Evolutionary conservation across 139 green algal genomes (phyloP).

Genomic region (Chlorella sp.): DNA sequence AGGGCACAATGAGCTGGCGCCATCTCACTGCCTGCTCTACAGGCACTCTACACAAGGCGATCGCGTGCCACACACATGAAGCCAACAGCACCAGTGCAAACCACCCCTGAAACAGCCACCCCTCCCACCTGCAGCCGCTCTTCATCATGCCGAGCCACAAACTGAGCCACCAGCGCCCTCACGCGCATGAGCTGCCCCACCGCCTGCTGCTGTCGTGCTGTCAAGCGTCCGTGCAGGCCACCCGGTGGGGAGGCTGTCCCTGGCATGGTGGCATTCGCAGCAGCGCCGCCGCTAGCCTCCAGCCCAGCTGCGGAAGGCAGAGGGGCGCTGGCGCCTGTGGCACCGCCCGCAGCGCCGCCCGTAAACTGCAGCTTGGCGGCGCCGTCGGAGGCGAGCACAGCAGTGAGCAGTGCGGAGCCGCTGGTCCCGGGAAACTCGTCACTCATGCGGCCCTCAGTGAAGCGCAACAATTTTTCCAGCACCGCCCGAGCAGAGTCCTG

Average conservation of each 20-base stretch:
- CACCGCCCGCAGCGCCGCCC: not conserved
- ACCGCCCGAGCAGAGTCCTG: constrained; percentile 14
- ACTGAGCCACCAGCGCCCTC: constrained; percentile 40
- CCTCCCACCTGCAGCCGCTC: constrained; percentile 42
- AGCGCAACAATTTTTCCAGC: constrained; percentile 27
- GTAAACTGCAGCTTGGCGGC: constrained; percentile 16
- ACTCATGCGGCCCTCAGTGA: not conserved
- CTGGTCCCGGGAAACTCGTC: constrained; percentile 13
- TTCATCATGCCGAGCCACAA: constrained; percentile 54
- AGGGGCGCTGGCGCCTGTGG: not conserved
- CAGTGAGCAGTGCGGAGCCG: not conserved
- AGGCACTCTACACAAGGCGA: no score
- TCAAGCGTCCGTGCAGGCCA: not conserved
- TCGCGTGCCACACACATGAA: no score
- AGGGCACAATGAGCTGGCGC: not conserved
- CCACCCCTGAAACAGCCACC: not conserved
- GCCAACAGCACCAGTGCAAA: no score
- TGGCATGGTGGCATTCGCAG: not conserved
- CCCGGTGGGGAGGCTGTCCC: not conserved
- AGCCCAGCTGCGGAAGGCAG: not conserved
- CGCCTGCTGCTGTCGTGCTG: constrained; percentile 26
- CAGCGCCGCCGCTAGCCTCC: not conserved
- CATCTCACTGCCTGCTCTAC: not conserved
- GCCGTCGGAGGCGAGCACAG: not conserved
- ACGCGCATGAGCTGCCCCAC: constrained; percentile 54